Evolutionary conservation across 2,329 filamentous ascomycete genomes (phyloP).

Genomic region (Ophiostoma novo-ulmi): DNA sequence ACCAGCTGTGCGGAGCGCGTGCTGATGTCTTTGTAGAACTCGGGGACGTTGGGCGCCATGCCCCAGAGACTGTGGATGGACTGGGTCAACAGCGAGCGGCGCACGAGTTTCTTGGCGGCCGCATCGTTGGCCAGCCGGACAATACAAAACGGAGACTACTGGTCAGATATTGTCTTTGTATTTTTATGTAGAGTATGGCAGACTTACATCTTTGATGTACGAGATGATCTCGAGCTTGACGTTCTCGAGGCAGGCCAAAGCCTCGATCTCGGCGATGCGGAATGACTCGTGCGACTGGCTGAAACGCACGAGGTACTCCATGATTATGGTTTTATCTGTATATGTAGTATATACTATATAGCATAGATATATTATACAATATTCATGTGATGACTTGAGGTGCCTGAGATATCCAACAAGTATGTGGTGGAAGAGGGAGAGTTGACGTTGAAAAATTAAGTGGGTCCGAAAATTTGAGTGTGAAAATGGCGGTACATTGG

Average conservation of each 20-base stretch:
- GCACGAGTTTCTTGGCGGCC: conserved; percentile 62
- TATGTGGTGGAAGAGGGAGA: neutral
- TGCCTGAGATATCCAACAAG: neutral
- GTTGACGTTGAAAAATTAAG: conserved; percentile 23
- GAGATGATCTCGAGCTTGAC: conserved; percentile 66
- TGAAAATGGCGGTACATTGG: conserved; percentile 14
- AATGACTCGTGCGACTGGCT: conserved; percentile 90
- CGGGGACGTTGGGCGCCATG: conserved; percentile 58
- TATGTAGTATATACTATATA: neutral
- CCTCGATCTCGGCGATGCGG: conserved; percentile 73
- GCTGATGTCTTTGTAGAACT: conserved; percentile 63
- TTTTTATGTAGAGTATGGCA: neutral
- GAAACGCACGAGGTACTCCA: conserved; percentile 85
- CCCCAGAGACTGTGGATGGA: conserved; percentile 90
- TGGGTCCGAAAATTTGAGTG: conserved; percentile 23
- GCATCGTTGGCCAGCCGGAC: conserved; percentile 61
- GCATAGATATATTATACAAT: neutral
- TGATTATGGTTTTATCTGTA: conserved; percentile 29
- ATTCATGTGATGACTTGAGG: neutral
- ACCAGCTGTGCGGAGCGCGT: conserved; percentile 58
- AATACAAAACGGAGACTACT: conserved; percentile 79
- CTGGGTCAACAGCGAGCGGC: conserved; percentile 74
- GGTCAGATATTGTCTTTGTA: conserved; percentile 20
- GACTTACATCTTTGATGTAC: conserved; percentile 55
- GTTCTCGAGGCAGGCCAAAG: conserved; percentile 65